These are phyloP conservation scores for Diaporthe citriasiana DNA, from an alignment of 2,329 filamentous ascomycete species.

Conservation along the genomic window DNA sequence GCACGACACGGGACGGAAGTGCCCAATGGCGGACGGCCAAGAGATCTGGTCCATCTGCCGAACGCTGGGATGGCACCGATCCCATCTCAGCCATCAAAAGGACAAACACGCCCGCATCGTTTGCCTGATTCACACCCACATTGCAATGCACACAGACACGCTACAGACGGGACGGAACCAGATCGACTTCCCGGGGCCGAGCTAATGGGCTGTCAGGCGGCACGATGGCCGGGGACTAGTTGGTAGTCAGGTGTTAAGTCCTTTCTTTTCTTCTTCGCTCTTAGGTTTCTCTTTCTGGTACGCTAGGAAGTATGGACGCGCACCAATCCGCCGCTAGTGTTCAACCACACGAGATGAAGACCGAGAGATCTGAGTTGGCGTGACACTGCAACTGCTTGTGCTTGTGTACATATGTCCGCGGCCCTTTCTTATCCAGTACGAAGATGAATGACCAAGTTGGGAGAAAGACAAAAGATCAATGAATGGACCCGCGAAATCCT, in stretches of 20 bases:
- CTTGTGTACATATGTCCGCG: background rate
- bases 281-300: background rate
- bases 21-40: slow-evolving; percentile 17
- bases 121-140: slow-evolving; percentile 12
- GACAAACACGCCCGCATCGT: slow-evolving; percentile 7
- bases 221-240: slow-evolving; percentile 18
- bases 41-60: slow-evolving; percentile 29
- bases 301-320: slow-evolving; percentile 8
- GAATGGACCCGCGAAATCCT: background rate
- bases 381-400: background rate
- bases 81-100: slow-evolving; percentile 1
- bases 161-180: slow-evolving; percentile 13
- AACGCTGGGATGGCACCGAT: slow-evolving; percentile 26
- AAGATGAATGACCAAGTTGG: background rate
- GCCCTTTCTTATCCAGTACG: background rate
- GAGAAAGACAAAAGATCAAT: too few species aligned
- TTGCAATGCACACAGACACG: background rate
- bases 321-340: slow-evolving; percentile 14
- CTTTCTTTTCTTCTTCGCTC: background rate
- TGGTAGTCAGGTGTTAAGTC: background rate
- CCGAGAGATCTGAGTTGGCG: background rate
- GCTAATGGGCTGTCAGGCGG: slow-evolving; percentile 16
- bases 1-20: slow-evolving; percentile 23
- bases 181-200: slow-evolving; percentile 23
- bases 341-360: background rate